These are phyloP conservation scores for Akanthomyces lecanii DNA, from an alignment of 2,329 filamentous ascomycete species.

Conservation along the genomic window DNA sequence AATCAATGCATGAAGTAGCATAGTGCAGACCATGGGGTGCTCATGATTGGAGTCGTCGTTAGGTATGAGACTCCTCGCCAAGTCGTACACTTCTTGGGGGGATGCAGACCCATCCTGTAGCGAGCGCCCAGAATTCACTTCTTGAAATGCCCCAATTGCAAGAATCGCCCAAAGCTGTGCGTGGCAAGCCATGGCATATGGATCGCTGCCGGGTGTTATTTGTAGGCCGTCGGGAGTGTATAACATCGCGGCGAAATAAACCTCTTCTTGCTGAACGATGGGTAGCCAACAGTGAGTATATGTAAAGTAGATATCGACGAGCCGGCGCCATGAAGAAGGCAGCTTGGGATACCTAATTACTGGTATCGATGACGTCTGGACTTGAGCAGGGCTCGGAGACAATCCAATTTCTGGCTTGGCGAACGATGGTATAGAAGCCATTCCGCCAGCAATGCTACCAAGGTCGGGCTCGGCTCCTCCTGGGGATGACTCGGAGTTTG, in stretches of 20 bases:
- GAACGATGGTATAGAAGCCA: not conserved
- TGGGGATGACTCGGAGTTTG: constrained; percentile 23
- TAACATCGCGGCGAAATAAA: constrained; percentile 45
- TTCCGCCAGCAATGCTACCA: not conserved
- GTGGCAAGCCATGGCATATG: constrained; percentile 38
- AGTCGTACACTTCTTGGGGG: constrained; percentile 42
- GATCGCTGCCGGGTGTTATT: constrained; percentile 23
- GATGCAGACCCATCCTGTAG: constrained; percentile 10
- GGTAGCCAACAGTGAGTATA: constrained; percentile 76
- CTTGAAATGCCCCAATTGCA: constrained; percentile 54
- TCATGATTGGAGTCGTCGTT: constrained; percentile 45
- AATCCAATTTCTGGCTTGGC: not conserved
- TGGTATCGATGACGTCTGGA: not conserved
- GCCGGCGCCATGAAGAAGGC: constrained; percentile 51
- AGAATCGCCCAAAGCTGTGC: constrained; percentile 59
- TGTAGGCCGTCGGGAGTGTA: constrained; percentile 37
- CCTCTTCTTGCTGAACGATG: constrained; percentile 62
- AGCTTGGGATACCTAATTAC: constrained; percentile 31
- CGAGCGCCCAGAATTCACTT: constrained; percentile 27
- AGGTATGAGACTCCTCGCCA: constrained; percentile 47
- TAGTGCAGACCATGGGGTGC: constrained; percentile 31
- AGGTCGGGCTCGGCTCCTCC: not conserved
- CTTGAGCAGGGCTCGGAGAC: not conserved
- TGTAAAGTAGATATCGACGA: constrained; percentile 70
- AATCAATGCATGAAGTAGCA: constrained; percentile 57